These are phyloP conservation scores for Pilatotrama ljubarskyi DNA, from an alignment of 768 basidiomycete species.

Conservation along the genomic window DNA sequence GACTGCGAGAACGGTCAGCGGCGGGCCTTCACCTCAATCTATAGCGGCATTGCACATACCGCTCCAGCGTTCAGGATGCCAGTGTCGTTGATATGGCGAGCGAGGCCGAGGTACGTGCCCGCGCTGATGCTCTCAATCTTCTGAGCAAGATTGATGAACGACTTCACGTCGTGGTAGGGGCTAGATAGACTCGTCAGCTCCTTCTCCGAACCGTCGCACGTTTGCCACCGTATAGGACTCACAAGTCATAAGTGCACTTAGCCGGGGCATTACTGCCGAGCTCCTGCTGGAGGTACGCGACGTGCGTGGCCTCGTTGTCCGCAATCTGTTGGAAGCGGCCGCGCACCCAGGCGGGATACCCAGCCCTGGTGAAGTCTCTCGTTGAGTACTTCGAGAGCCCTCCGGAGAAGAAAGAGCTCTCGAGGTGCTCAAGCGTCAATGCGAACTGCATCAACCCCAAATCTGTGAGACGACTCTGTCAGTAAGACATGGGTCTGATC, in stretches of 20 bases:
- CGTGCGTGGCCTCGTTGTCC: slow-evolving; percentile 57
- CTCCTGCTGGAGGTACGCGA: slow-evolving; percentile 46
- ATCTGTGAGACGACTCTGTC: slow-evolving; percentile 12
- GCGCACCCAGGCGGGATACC: slow-evolving; percentile 49
- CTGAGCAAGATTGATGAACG: slow-evolving; percentile 47
- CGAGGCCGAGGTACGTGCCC: slow-evolving; percentile 60
- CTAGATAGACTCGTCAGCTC: slow-evolving; percentile 18
- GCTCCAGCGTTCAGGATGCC: slow-evolving; percentile 53
- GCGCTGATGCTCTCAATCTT: slow-evolving; percentile 54
- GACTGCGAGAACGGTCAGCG: slow-evolving; percentile 1
- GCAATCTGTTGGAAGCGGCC: slow-evolving; percentile 52
- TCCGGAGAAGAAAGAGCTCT: slow-evolving; percentile 43
- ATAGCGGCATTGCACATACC: slow-evolving; percentile 21
- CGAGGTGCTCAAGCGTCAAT: slow-evolving; percentile 48
- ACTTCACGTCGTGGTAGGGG: slow-evolving; percentile 42
- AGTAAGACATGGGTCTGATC: background rate
- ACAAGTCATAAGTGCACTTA: slow-evolving; percentile 66
- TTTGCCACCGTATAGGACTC: slow-evolving; percentile 20
- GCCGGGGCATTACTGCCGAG: slow-evolving; percentile 46
- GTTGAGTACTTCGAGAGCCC: slow-evolving; percentile 45
- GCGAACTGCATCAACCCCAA: slow-evolving; percentile 44
- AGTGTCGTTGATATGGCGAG: slow-evolving; percentile 41
- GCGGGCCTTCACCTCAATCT: background rate
- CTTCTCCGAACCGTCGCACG: background rate
- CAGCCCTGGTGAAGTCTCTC: slow-evolving; percentile 46